Percentiles rank a stretch among this genome's conserved stretches.
These are phyloP conservation scores for Chondrus crispus DNA, from an alignment of 23 red algal genomes.

Conservation along the genomic window DNA sequence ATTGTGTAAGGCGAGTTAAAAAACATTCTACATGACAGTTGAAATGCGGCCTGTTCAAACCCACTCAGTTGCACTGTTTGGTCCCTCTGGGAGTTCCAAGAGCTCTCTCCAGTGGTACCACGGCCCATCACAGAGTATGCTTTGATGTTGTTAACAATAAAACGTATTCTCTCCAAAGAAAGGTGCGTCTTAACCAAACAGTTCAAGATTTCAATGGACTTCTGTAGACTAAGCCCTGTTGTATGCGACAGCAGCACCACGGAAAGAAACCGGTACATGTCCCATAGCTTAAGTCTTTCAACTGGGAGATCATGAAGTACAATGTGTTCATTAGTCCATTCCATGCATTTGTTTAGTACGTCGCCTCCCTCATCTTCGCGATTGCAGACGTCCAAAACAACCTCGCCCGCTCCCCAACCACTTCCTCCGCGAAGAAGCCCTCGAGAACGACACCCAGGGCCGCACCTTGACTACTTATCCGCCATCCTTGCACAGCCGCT, in stretches of 20 bases:
- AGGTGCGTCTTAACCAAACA: neutral
- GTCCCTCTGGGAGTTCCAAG: neutral
- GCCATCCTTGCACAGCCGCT: no score
- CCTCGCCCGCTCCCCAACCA: neutral
- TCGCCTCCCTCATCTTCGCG: neutral
- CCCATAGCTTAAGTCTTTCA: neutral
- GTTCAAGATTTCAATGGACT: neutral
- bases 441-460: neutral
- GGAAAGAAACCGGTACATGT: neutral
- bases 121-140: neutral
- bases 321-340: neutral
- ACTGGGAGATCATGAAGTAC: neutral
- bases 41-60: conserved; percentile 3
- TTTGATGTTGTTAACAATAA: neutral
- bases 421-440: neutral
- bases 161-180: neutral
- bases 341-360: neutral
- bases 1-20: neutral
- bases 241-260: neutral
- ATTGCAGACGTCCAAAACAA: neutral
- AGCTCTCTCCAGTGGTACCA: neutral
- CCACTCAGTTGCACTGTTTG: neutral
- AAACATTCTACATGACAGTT: neutral
- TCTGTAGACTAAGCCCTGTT: neutral
- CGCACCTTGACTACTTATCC: no score